Evolutionary conservation across 495 filamentous ascomycete genomes (phyloP).

Genomic region (Neurospora sp.): DNA sequence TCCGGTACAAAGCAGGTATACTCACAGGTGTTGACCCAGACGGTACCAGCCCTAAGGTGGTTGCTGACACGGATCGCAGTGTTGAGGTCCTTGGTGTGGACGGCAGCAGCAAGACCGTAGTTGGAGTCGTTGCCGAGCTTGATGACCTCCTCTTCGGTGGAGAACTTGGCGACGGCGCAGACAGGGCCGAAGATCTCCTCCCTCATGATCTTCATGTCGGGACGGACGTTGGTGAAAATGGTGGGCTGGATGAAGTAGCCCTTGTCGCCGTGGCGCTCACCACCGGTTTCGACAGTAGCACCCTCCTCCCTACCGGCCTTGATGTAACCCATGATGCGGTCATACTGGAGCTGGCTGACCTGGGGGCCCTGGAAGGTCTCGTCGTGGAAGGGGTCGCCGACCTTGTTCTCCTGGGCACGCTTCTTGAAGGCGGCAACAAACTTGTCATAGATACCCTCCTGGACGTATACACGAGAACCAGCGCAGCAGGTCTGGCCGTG

Average conservation of each 20-base stretch:
- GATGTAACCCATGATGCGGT: conserved; percentile 98
- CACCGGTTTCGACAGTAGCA: conserved; percentile 76
- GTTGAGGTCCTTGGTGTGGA: conserved; percentile 91
- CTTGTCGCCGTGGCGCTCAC: conserved; percentile 76
- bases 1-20: neutral
- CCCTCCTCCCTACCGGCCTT: conserved; percentile 78
- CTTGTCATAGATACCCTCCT: conserved; percentile 93
- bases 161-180: conserved; percentile 89
- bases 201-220: conserved; percentile 96
- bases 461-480: conserved; percentile 90
- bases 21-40: conserved; percentile 83
- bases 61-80: conserved; percentile 86
- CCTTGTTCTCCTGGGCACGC: conserved; percentile 69
- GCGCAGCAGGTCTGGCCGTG: conserved; percentile 98
- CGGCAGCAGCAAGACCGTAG: conserved; percentile 83
- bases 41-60: conserved; percentile 74
- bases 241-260: conserved; percentile 98
- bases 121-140: conserved; percentile 68
- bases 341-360: conserved; percentile 88
- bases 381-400: conserved; percentile 82
- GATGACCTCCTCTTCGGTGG: conserved; percentile 77
- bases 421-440: conserved; percentile 83
- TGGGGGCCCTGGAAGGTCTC: conserved; percentile 97
- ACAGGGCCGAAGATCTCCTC: conserved; percentile 99
- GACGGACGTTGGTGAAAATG: conserved; percentile 82